Evolutionary conservation across 2,329 filamentous ascomycete genomes (phyloP).

Genomic region (Zymoseptoria tritici): DNA sequence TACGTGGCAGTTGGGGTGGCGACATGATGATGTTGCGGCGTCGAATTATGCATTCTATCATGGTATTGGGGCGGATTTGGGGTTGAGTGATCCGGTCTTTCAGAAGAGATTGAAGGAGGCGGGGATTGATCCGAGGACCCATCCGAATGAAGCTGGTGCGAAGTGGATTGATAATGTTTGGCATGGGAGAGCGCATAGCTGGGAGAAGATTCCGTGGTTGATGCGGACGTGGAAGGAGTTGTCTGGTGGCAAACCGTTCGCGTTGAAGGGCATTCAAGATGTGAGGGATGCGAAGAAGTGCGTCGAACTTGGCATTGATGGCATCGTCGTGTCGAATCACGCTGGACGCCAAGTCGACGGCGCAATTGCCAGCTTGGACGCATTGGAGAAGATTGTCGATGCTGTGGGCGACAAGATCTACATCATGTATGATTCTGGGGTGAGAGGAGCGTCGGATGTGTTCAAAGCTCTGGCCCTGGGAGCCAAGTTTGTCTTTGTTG

Average conservation of each 20-base stretch:
- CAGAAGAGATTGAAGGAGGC: constrained; percentile 44
- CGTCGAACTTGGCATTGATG: constrained; percentile 53
- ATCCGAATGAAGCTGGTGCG: constrained; percentile 48
- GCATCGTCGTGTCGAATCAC: constrained; percentile 64
- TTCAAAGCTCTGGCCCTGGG: constrained; percentile 56
- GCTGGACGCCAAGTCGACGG: constrained; percentile 60
- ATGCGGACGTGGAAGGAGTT: constrained; percentile 51
- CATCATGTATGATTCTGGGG: constrained; percentile 55
- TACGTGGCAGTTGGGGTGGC: constrained; percentile 58
- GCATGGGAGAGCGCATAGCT: constrained; percentile 57
- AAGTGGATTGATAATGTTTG: constrained; percentile 60
- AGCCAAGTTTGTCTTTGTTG: constrained; percentile 56
- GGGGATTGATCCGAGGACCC: constrained; percentile 47
- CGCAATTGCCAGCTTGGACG: constrained; percentile 52
- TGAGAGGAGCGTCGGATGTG: constrained; percentile 51
- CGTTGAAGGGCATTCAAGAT: constrained; percentile 63
- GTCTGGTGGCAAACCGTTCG: constrained; percentile 51
- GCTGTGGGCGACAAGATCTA: constrained; percentile 45
- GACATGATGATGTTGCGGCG: constrained; percentile 50
- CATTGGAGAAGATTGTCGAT: constrained; percentile 51
- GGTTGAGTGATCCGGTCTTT: constrained; percentile 54
- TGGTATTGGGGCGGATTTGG: constrained; percentile 52
- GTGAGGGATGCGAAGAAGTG: constrained; percentile 55
- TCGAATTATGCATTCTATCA: constrained; percentile 59
- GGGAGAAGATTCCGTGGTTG: constrained; percentile 61